These are phyloP conservation scores for Phaeodactylum tricornutum DNA, from an alignment of 108 stramenopile species.

Conservation along the genomic window DNA sequence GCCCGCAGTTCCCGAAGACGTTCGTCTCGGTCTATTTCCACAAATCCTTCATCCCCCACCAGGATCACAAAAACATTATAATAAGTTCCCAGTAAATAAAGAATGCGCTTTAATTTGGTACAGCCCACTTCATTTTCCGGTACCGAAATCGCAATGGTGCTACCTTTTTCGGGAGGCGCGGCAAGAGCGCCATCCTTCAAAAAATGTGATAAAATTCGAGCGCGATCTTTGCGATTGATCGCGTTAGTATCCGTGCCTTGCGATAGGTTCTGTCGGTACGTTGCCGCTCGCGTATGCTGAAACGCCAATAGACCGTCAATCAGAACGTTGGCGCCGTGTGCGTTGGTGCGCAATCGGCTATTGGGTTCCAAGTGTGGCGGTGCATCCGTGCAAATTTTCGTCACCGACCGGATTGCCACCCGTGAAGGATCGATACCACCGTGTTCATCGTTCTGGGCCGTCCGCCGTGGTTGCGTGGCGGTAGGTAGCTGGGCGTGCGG, in stretches of 20 bases:
- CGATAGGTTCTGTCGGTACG: not conserved
- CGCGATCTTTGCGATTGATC: slow-evolving; percentile 13
- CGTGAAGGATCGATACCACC: too few relatives aligned
- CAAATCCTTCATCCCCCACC: slow-evolving; percentile 2
- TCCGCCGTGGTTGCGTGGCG: too few relatives aligned
- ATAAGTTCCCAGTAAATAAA: slow-evolving; percentile 17
- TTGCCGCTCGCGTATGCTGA: slow-evolving; percentile 8
- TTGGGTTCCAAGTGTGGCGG: not conserved
- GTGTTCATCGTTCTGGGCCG: too few relatives aligned
- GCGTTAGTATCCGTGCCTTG: not conserved
- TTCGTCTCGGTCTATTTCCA: not conserved
- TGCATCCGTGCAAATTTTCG: too few relatives aligned
- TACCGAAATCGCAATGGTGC: slow-evolving; percentile 10
- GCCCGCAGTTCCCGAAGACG: not conserved
- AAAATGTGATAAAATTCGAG: slow-evolving; percentile 7
- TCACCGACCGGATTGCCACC: too few relatives aligned
- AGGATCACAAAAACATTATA: slow-evolving; percentile 14
- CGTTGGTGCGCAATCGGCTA: not conserved
- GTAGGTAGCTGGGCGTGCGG: not conserved
- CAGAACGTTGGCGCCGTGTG: slow-evolving; percentile 3
- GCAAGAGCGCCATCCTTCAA: not conserved
- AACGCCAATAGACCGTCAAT: slow-evolving; percentile 8
- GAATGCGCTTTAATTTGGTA: slow-evolving; percentile 6
- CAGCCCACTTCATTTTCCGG: slow-evolving; percentile 11
- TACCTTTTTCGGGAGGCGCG: slow-evolving; percentile 11